Percentiles rank a stretch among this genome's conserved stretches.
phyloP scores from a whole-genome alignment of 306 rosid species.

The Quercus berberidifolia region DNA sequence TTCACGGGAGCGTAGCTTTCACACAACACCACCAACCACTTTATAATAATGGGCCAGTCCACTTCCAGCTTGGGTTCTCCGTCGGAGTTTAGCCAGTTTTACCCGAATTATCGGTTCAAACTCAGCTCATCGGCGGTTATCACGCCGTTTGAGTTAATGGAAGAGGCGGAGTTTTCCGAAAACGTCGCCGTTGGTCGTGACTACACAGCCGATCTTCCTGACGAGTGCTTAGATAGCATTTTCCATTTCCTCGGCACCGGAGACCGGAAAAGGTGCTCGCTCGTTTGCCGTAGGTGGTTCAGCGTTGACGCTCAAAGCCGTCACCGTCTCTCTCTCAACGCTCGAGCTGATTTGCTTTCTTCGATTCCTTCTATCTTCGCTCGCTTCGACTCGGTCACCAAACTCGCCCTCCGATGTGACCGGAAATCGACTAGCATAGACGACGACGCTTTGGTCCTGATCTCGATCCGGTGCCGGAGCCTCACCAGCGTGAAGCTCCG shows the following conservation, averaged over 20 bases:
- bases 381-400: slow-evolving; percentile 71
- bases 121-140: slow-evolving; percentile 7
- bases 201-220: slow-evolving; percentile 56
- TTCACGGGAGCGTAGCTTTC: slow-evolving; percentile 1
- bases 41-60: slow-evolving; percentile 61
- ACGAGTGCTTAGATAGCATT: slow-evolving; percentile 56
- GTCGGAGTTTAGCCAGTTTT: slow-evolving; percentile 2
- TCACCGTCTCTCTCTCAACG: slow-evolving; percentile 51
- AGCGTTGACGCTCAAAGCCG: slow-evolving; percentile 67
- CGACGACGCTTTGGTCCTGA: slow-evolving; percentile 55
- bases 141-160: not conserved
- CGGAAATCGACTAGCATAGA: slow-evolving; percentile 55
- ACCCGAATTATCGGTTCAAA: slow-evolving; percentile 19
- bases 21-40: not conserved
- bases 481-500: slow-evolving; percentile 72
- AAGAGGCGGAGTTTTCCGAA: slow-evolving; percentile 14
- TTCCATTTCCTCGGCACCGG: slow-evolving; percentile 51
- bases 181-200: slow-evolving; percentile 15
- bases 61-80: slow-evolving; percentile 36
- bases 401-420: slow-evolving; percentile 67
- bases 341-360: slow-evolving; percentile 40
- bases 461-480: slow-evolving; percentile 59
- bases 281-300: slow-evolving; percentile 63
- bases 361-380: slow-evolving; percentile 47
- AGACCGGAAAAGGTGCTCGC: slow-evolving; percentile 60